Evolutionary conservation across 2,329 filamentous ascomycete species (phyloP).

Genomic region (Trichophyton mentagrophytes): DNA sequence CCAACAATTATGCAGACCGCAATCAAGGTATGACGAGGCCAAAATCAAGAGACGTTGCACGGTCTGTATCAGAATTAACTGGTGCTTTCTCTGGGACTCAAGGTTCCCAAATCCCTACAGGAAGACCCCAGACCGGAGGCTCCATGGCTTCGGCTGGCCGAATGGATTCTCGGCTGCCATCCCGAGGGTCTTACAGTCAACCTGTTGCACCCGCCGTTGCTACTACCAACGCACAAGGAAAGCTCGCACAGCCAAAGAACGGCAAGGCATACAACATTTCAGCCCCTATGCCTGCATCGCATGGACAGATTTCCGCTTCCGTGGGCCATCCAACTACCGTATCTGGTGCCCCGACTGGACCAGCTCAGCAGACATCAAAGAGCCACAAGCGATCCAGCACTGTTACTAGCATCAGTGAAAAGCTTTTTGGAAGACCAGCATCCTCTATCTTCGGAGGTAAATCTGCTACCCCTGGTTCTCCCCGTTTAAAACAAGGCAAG

Average conservation of each 20-base stretch:
- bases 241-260: conserved; percentile 66
- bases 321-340: conserved; percentile 50
- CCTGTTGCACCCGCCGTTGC: conserved; percentile 77
- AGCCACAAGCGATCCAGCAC: conserved; percentile 59
- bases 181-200: conserved; percentile 71
- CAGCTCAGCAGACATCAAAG: conserved; percentile 34
- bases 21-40: conserved; percentile 27
- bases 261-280: conserved; percentile 61
- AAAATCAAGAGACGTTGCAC: conserved; percentile 39
- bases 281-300: conserved; percentile 48
- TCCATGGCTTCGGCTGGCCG: conserved; percentile 55
- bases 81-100: conserved; percentile 37
- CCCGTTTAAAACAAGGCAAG: conserved; percentile 40
- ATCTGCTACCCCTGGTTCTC: conserved; percentile 21
- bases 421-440: conserved; percentile 69
- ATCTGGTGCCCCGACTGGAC: conserved; percentile 45
- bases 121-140: conserved; percentile 67
- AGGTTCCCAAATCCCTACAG: conserved; percentile 31
- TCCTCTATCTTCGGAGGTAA: conserved; percentile 60
- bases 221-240: conserved; percentile 76
- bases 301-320: conserved; percentile 39
- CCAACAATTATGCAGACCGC: conserved; percentile 13
- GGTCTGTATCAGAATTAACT: conserved; percentile 47
- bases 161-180: conserved; percentile 48
- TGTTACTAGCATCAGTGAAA: conserved; percentile 69